Percentiles rank a stretch among this genome's conserved stretches.
These are phyloP conservation scores for Sporodiniella umbellata DNA, from an alignment of 371 early-diverging fungal species.

Conservation along the genomic window DNA sequence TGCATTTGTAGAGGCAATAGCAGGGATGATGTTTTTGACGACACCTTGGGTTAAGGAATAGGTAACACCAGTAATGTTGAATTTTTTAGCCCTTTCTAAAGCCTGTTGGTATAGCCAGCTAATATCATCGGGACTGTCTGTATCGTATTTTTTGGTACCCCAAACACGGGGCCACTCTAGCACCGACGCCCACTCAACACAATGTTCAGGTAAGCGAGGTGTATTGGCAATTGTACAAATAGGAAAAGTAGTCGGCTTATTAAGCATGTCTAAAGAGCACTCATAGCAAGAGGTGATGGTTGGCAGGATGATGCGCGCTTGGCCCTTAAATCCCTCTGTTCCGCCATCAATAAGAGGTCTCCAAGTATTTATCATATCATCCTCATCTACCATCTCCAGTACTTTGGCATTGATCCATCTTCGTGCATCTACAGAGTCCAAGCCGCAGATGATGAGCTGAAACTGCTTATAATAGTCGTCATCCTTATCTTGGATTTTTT, in stretches of 20 bases:
- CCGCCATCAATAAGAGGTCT: slow-evolving; percentile 96
- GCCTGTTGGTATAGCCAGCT: slow-evolving; percentile 85
- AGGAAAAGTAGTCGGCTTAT: slow-evolving; percentile 84
- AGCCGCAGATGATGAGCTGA: slow-evolving; percentile 86
- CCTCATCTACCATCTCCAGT: slow-evolving; percentile 71
- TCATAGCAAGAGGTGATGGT: slow-evolving; percentile 80
- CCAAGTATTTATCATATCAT: slow-evolving; percentile 57
- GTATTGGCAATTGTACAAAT: slow-evolving; percentile 99
- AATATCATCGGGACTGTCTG: slow-evolving; percentile 90
- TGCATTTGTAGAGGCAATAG: slow-evolving; percentile 99
- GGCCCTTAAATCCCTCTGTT: slow-evolving; percentile 96
- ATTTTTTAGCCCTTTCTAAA: slow-evolving; percentile 67
- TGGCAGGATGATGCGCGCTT: slow-evolving; percentile 89
- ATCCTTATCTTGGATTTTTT: slow-evolving; percentile 93
- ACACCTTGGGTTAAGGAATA: slow-evolving; percentile 95
- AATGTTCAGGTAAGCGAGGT: slow-evolving; percentile 96
- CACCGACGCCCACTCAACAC: slow-evolving; percentile 98
- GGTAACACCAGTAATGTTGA: slow-evolving; percentile 86
- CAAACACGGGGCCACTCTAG: slow-evolving; percentile 86
- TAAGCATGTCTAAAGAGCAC: slow-evolving; percentile 79
- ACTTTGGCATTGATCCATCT: slow-evolving; percentile 95
- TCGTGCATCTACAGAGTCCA: slow-evolving; percentile 94
- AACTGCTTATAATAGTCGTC: slow-evolving; percentile 89
- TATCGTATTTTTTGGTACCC: slow-evolving; percentile 82
- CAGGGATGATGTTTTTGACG: slow-evolving; percentile 98